phyloP scores from a whole-genome alignment of 441 rosid species.

The Euphorbia corollata region DNA sequence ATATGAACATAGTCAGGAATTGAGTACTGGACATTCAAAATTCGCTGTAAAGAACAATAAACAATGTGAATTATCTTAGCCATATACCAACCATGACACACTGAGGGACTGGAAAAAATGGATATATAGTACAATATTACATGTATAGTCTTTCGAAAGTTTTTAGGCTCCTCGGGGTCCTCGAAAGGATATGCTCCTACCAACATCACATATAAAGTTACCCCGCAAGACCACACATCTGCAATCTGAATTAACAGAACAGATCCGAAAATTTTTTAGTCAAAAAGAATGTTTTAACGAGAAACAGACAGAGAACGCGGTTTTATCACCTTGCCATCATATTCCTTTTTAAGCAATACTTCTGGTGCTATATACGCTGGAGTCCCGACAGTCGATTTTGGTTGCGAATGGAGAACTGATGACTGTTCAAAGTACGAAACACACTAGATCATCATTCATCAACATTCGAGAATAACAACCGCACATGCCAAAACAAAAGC shows the following conservation, averaged over 20 bases:
- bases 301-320: constrained; percentile 3
- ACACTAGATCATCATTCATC: neutral
- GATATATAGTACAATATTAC: constrained; percentile 29
- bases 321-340: constrained; percentile 83
- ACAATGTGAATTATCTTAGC: constrained; percentile 12
- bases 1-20: constrained; percentile 91
- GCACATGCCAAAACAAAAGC: neutral
- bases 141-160: constrained; percentile 82
- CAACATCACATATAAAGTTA: constrained; percentile 86
- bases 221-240: constrained; percentile 99
- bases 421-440: constrained; percentile 42
- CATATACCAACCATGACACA: neutral
- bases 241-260: constrained; percentile 55
- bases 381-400: constrained; percentile 98
- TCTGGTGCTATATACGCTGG: constrained; percentile 99
- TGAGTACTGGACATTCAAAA: constrained; percentile 86
- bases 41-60: constrained; percentile 51
- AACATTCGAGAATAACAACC: neutral
- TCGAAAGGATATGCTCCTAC: constrained; percentile 98
- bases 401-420: constrained; percentile 90
- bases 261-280: neutral
- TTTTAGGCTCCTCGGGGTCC: constrained; percentile 94
- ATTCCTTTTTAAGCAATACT: constrained; percentile 87
- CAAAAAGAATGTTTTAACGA: neutral
- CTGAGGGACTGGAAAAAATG: neutral